A percentile compares a stretch with the other conserved stretches of the same genome.
Conservation (phyloP, 169 alveolate genomes). For the Blepharisma undulans region DNA sequence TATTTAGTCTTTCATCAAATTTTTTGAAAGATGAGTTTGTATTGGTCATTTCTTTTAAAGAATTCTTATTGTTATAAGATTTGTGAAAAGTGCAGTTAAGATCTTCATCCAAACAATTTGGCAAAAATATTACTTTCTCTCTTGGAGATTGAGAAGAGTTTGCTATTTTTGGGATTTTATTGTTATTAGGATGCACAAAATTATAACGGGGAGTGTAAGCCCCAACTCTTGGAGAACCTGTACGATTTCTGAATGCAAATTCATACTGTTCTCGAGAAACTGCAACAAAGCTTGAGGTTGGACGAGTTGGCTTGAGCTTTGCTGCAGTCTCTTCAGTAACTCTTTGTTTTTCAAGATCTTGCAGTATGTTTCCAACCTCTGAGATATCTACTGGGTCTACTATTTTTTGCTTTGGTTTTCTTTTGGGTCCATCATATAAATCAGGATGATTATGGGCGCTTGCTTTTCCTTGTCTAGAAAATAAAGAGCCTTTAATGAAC, state of each 20-base stretch:
- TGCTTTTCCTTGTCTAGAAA: slow-evolving; percentile 24
- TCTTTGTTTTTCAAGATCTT: slow-evolving; percentile 9
- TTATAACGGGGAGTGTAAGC: slow-evolving; percentile 2
- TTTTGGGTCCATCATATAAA: not conserved
- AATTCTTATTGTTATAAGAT: not conserved
- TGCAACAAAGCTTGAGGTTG: not conserved
- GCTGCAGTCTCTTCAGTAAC: not conserved
- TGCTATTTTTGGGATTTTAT: not conserved
- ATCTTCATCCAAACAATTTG: not conserved
- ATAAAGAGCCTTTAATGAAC: not conserved
- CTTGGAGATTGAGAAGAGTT: not conserved
- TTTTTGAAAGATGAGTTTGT: not conserved
- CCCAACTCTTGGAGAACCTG: slow-evolving; percentile 27
- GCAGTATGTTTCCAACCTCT: not conserved
- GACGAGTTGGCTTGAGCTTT: not conserved
- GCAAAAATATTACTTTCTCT: not conserved
- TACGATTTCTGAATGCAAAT: slow-evolving; percentile 19
- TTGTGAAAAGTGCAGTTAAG: not conserved
- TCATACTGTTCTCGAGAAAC: slow-evolving; percentile 22
- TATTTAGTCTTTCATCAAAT: not conserved
- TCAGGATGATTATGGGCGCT: slow-evolving; percentile 13
- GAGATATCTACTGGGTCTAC: not conserved
- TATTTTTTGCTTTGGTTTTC: not conserved
- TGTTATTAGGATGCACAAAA: not conserved
- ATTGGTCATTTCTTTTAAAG: not conserved